These are phyloP conservation scores for Hyphopichia fennica DNA, from an alignment of 1,139 yeast genomes.

Conservation along the genomic window DNA sequence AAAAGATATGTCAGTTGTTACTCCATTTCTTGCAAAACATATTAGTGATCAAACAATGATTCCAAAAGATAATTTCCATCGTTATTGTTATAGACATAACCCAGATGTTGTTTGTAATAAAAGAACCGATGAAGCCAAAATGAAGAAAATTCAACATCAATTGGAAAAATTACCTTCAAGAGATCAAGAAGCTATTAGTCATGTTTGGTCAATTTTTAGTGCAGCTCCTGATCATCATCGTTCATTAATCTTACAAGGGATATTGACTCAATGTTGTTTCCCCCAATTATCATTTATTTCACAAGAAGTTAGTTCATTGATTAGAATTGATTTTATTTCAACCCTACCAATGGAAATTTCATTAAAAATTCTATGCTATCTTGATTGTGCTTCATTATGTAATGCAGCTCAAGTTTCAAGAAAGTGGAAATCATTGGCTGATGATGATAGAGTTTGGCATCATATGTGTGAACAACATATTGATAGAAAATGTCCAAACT, in stretches of 20 bases:
- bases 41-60: conserved; percentile 42
- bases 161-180: conserved; percentile 58
- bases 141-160: conserved; percentile 60
- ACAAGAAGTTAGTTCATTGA: conserved; percentile 72
- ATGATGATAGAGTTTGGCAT: conserved; percentile 97
- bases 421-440: conserved; percentile 85
- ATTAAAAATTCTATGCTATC: conserved; percentile 77
- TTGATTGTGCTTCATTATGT: conserved; percentile 90
- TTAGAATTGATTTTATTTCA: conserved; percentile 84
- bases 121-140: conserved; percentile 63
- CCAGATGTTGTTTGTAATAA: conserved; percentile 79
- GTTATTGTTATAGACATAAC: conserved; percentile 87
- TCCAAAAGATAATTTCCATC: conserved; percentile 53
- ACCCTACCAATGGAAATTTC: conserved; percentile 85
- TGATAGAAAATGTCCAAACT: conserved; percentile 93
- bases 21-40: conserved; percentile 48
- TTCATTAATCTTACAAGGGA: conserved; percentile 75
- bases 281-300: conserved; percentile 87
- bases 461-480: conserved; percentile 98
- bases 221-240: conserved; percentile 72
- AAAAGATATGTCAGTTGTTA: conserved; percentile 34
- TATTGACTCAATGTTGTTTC: conserved; percentile 88
- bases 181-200: conserved; percentile 70
- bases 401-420: conserved; percentile 90
- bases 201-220: conserved; percentile 77